Base-by-base conservation (phyloP, 129 eudicot genomes). In the Heracleum sosnowskyi region DNA sequence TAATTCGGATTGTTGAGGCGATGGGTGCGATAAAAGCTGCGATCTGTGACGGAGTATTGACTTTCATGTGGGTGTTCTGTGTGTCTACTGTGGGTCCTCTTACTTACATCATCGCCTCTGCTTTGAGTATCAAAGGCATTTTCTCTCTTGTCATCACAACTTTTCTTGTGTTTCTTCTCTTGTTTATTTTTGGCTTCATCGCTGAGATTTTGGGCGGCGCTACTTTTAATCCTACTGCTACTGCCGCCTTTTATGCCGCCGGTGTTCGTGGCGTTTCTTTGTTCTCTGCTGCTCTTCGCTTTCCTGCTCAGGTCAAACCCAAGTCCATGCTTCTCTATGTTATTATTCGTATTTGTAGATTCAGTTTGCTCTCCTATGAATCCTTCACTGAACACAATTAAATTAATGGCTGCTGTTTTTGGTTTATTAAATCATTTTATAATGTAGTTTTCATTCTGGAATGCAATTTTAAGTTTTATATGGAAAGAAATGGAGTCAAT, bases 201-300 rank as follows among this genome's bases (percentile, higher is more conserved):
- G 97, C 84, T 2, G 86, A 80, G 77, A 70, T 73, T 4, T 40
- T 93, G 41, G 98, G 98, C 64, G 98, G 98, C 11, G 98, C 98
- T 57, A 87, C 91, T 53, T 93, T 93, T 72, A 93, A 91, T 74
- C 97, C 98, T 8, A 88, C 98, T 37, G 97, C 84, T 37, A 91
- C 91, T 53, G 98, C 95, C 44, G 93, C 97, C 12, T 89, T 93
- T 41, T 89, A 87, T 62, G 98, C 96, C 35, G 98, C 89, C 34
- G 98, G 98, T 35, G 46, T 88, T 37, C 86, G 91, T 11, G 80
- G 77, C 29, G 89, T 81, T 42, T 77, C 92, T 18, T 89, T 93
- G 5, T 4, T 81, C 74, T 87, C 97, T 62, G 93, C 93, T 45
- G 93, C 97, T 63, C 66, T 93, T 70, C 97, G 97, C 0, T 89